Percentiles rank a stretch among this genome's conserved stretches.
phyloP scores from a whole-genome alignment of 208 protist genomes.

The Phytomonas serpens region DNA sequence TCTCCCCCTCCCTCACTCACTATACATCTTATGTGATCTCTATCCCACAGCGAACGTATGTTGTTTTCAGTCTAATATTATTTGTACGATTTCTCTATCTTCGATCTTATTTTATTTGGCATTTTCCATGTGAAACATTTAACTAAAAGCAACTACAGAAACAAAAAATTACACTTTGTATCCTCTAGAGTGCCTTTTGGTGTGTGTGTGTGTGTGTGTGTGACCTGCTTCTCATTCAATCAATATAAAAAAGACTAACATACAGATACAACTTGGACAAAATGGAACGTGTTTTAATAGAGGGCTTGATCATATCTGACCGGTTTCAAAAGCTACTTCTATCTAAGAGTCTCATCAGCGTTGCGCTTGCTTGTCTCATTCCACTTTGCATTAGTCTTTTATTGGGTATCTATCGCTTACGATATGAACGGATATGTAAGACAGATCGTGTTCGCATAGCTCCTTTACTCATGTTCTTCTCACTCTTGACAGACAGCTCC shows the following conservation, averaged over 20 bases:
- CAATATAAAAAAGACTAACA: neutral
- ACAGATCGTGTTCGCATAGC: conserved; percentile 16
- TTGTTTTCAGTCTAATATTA: neutral
- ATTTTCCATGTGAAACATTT: neutral
- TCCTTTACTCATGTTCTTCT: conserved; percentile 65
- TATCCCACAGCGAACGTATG: neutral
- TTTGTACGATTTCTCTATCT: neutral
- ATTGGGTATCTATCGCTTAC: conserved; percentile 37
- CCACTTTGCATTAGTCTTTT: conserved; percentile 17
- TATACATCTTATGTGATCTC: neutral
- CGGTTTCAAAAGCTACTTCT: neutral
- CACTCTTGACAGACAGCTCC: conserved; percentile 51
- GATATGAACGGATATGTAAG: conserved; percentile 18
- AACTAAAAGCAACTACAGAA: neutral
- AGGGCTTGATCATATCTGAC: neutral
- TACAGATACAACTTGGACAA: neutral
- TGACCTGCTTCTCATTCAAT: neutral
- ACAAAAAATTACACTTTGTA: neutral
- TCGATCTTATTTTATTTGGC: neutral
- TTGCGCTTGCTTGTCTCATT: neutral
- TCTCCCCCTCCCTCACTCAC: neutral
- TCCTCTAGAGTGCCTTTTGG: neutral
- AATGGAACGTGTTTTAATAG: neutral
- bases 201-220: neutral
- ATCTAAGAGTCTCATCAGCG: neutral